Conservation (phyloP, 352 stramenopile genomes). For the Achlya hypogyna region DNA sequence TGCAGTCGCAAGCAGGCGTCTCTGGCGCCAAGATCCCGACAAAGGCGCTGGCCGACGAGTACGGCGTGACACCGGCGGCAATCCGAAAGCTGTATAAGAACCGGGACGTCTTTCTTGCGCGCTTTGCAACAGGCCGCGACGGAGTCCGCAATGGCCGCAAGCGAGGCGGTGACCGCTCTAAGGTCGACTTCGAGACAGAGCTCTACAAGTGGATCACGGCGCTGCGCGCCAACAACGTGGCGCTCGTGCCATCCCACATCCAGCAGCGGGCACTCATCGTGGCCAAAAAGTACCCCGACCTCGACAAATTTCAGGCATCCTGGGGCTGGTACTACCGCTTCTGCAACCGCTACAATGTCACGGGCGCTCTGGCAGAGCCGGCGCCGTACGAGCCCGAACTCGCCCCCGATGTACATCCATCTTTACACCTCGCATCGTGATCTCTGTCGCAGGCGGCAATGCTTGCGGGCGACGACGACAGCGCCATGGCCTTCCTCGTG, state of each 20-base stretch:
- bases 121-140: slow-evolving; percentile 75
- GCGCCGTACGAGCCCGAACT: neutral
- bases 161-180: slow-evolving; percentile 70
- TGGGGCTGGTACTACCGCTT: slow-evolving; percentile 83
- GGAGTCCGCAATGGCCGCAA: slow-evolving; percentile 83
- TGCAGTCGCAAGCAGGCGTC: slow-evolving; percentile 6
- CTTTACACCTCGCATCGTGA: too few relatives aligned
- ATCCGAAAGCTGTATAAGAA: slow-evolving; percentile 87
- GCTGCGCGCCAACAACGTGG: slow-evolving; percentile 49
- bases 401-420: neutral
- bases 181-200: slow-evolving; percentile 77
- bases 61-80: slow-evolving; percentile 75
- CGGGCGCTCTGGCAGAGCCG: neutral
- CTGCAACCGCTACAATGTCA: slow-evolving; percentile 28
- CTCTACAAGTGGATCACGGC: slow-evolving; percentile 80
- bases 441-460: too few relatives aligned
- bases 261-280: slow-evolving; percentile 76
- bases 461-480: neutral
- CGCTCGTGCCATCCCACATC: slow-evolving; percentile 55
- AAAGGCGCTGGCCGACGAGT: slow-evolving; percentile 74
- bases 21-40: slow-evolving; percentile 66
- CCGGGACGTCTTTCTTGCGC: slow-evolving; percentile 73
- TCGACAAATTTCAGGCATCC: slow-evolving; percentile 80
- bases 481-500: neutral
- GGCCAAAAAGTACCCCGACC: slow-evolving; percentile 73